Evolutionary conservation across 2,329 filamentous ascomycete genomes (phyloP), one percentile per base, ranked within the genome.

Genomic region (Epichloe gansuensis): DNA sequence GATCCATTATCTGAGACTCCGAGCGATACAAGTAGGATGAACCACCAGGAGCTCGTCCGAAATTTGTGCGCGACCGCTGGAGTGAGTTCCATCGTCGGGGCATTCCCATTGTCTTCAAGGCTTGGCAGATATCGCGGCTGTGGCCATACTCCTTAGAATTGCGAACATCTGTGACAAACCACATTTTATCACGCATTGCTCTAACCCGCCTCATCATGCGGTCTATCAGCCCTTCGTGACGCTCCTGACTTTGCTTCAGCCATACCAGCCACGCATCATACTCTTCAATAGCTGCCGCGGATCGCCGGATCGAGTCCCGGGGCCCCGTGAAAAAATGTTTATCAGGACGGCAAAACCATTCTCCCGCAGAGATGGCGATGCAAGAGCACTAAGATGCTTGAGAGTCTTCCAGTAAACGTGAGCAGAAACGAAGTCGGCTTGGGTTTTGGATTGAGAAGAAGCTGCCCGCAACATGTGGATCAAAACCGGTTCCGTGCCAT

Each of bases 151-250:
- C 81, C 47, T 83, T 86, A 4, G 93, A 96, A 60, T 91, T 90
- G 56, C 88, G 85, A 31, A 97, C 90, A 65, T 96, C 89, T 1
- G 87, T 91, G 54, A 93, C 87, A 65, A 95, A 98, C 93, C 93
- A 98, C 87, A 97, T 95, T 74, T 97, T 97, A 65, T 95, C 87
- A 42, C 93, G 81, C 40, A 96, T 75, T 23, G 85, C 82, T 53
- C 83, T 80, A 39, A 93, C 75, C 5, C 81, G 80, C 53, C 76
- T 75, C 75, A 88, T 85, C 79, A 89, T 87, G 5, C 80, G 75
- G 41, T 89, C 84, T 38, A 90, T 83, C 12, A 81, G 77, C 3
- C 76, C 77, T 60, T 91, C 87, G 47, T 89, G 82, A 3, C 85
- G 80, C 60, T 89, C 85, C 60, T 91, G 83, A 25, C 84, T 88